Percentiles rank a stretch among this genome's conserved stretches.
Conservation (phyloP, 768 basidiomycete genomes). For the Leccinum arenicola region DNA sequence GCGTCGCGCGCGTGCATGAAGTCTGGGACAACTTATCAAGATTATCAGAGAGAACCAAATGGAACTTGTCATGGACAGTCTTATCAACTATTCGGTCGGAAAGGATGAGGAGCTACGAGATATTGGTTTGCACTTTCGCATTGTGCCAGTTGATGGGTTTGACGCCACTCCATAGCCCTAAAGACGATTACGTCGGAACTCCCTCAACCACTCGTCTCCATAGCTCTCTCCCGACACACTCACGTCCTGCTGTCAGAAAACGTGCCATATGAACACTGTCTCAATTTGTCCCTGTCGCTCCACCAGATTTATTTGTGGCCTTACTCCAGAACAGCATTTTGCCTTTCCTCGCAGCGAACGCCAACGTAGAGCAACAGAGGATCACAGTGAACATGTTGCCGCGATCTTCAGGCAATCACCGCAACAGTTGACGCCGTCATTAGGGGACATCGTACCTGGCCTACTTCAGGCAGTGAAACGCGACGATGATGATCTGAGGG, state of each 20-base stretch:
- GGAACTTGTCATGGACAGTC: conserved; percentile 83
- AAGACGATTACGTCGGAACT: conserved; percentile 95
- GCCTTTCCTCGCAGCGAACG: conserved; percentile 51
- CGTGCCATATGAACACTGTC: conserved; percentile 85
- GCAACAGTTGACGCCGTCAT: conserved; percentile 55
- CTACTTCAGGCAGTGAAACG: conserved; percentile 65
- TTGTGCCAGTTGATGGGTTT: not conserved
- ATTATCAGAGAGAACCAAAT: conserved; percentile 80
- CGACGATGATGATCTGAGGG: conserved; percentile 82
- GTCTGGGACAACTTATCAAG: conserved; percentile 88
- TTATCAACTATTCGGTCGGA: conserved; percentile 81
- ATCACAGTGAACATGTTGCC: conserved; percentile 79
- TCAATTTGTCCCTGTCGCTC: conserved; percentile 76
- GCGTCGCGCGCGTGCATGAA: conserved; percentile 29
- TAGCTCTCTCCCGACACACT: conserved; percentile 70
- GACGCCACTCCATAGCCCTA: conserved; percentile 53
- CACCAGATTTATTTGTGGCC: conserved; percentile 56
- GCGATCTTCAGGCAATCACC: conserved; percentile 78
- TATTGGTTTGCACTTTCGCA: conserved; percentile 59
- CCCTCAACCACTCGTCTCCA: conserved; percentile 65
- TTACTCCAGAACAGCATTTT: conserved; percentile 58
- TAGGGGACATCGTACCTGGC: conserved; percentile 65
- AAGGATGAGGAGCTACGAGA: conserved; percentile 93
- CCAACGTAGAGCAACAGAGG: conserved; percentile 65
- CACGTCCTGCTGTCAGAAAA: conserved; percentile 86